Base-by-base conservation (phyloP, 106 monocot species). In the Dioscorea alata region DNA sequence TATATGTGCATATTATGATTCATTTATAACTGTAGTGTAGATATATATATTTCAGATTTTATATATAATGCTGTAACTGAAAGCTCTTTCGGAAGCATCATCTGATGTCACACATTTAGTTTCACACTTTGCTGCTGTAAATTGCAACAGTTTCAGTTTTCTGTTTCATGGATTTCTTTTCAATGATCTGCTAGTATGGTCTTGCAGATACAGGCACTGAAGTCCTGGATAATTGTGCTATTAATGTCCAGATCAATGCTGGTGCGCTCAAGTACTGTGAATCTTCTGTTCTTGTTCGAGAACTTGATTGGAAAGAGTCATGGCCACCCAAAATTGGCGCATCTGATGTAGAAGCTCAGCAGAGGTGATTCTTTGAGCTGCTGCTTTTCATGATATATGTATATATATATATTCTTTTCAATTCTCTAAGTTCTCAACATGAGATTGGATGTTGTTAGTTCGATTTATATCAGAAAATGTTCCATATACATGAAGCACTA, bases 141-240 rank as follows among this genome's bases (percentile, higher is more conserved):
- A 42, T 6, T 42, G 42, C 42, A 42, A 42, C 42, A 10, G 42
- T 42, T 42, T 8, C 10, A 42, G 42, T 42, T 42, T 42, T 42
- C 42, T 42, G 5, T 10, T 42, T 42, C 42, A 42, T 42, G 5
- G 42, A 42, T 42, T 42, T 42, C 42, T 42, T 42, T 42, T 6
- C 6, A 42, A 42, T 42, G 42, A 10, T 42, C 42, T 42, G 42
- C 42, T 42, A 42, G 42, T 10, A 10, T 6, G 42, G 42, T 42
- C 10, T 10, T 42, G 50, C 88, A 94, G 94, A 97, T 79, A 74
- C 23, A 59, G 89, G 83, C 23, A 62, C 21, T 64, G 76, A 84
- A 60, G 22, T 97, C 48, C 76, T 97, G 1, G 79, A 86, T 28
- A 97, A 97, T 64, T 97, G 96, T 77, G 62, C 64, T 48, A 64